phyloP scores from a whole-genome alignment of 2,329 filamentous ascomycete species.

The Sordariomycetes sp. region DNA sequence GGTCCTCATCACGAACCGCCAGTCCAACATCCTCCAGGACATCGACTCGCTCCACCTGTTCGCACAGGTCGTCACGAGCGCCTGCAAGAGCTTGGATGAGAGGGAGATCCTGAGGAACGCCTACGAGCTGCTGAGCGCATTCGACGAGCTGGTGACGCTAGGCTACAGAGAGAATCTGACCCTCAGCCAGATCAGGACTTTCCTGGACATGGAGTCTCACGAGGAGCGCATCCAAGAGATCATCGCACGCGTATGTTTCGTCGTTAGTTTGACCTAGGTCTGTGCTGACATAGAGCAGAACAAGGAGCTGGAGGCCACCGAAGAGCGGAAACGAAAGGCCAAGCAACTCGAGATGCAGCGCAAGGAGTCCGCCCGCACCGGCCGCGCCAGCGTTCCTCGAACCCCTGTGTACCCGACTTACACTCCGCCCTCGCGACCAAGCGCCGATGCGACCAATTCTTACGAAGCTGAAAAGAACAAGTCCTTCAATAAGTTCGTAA shows the following conservation, averaged over 20 bases:
- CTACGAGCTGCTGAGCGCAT: constrained; percentile 91
- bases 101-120: constrained; percentile 91
- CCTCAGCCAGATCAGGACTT: constrained; percentile 96
- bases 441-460: constrained; percentile 76
- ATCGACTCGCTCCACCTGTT: constrained; percentile 98
- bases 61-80: constrained; percentile 91
- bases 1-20: constrained; percentile 97
- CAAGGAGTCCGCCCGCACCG: constrained; percentile 81
- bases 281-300: constrained; percentile 49
- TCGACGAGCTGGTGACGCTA: constrained; percentile 92
- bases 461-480: constrained; percentile 99
- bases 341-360: constrained; percentile 99
- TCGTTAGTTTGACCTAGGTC: not conserved
- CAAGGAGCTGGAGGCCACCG: constrained; percentile 95
- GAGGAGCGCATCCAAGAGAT: constrained; percentile 99
- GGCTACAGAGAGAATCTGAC: constrained; percentile 96
- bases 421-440: constrained; percentile 66
- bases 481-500: constrained; percentile 62
- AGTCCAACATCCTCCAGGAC: constrained; percentile 98
- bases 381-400: constrained; percentile 57
- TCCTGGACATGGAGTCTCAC: constrained; percentile 98
- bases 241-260: constrained; percentile 63
- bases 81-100: constrained; percentile 94
- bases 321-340: constrained; percentile 96
- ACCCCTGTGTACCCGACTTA: constrained; percentile 84